Base-by-base conservation (phyloP, 192 early-diverging fungal genomes). In the Dissophora globulifera region DNA sequence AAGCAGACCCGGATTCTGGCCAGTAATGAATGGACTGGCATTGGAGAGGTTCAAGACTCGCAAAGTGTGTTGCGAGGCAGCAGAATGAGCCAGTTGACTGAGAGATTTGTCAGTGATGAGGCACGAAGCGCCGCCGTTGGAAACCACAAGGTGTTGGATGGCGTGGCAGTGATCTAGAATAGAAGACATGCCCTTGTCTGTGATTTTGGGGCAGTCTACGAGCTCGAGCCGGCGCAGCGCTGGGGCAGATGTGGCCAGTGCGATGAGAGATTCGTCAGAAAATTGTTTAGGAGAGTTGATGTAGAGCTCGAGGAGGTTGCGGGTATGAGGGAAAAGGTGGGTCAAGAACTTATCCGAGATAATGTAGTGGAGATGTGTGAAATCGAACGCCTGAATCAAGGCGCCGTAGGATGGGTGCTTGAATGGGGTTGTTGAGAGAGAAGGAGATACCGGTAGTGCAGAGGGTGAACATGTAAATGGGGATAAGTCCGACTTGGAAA, bases 361-460 rank as follows among this genome's bases (percentile, higher is more conserved):
- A 26, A 80, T 75, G 49, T 80, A 75, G 54, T 80, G 62, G 6
- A 80, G 57, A 12, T 55, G 19, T 0, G 69, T 67, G 33, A 80
- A 80, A 58, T 80, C 55, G 4, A 80, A 59, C 1, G 27, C 41
- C 7, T 55, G 57, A 46, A 80, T 58, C 8, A 67, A 25, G 0
- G 8, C 1, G 23, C 70, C 58, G 9, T 80, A 80, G 19, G 23
- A 20, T 16, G 50, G 49, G 17, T 5, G 56, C 6, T 31, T 6
- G 30, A 10, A 54, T 1, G 16, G 32, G 15, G 56, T 15, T 33
- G 32, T 50, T 27, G 47, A 16, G 13, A 13, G 6, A 38, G 13
- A 9, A 38, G 35, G 35, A 38, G 35, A 38, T 13, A 13, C 13
- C 35, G 35, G 13, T 38, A n/a, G n/a, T n/a, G n/a, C n/a, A n/a